Conservation (phyloP, 352 stramenopile species). For the Peronospora destructor region DNA sequence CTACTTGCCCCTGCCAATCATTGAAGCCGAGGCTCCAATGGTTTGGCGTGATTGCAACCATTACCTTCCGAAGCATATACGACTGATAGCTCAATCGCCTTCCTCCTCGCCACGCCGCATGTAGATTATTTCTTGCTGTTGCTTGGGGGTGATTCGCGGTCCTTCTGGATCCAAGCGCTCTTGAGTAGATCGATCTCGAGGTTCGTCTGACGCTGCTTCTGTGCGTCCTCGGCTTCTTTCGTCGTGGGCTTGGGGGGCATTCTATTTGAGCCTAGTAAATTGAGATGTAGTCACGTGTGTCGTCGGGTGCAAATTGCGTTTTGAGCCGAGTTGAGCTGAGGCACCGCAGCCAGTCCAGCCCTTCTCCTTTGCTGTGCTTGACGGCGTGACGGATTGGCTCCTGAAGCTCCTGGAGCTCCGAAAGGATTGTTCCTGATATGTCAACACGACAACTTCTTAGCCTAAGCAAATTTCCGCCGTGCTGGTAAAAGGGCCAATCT, state of each 20-base stretch:
- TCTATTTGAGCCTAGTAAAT: conserved; percentile 11
- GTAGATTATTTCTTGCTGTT: conserved; percentile 26
- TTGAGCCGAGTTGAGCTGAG: conserved; percentile 31
- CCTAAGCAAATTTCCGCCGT: conserved; percentile 31
- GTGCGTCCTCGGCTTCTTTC: conserved; percentile 32
- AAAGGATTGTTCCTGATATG: conserved; percentile 25
- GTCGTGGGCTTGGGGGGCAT: conserved; percentile 31
- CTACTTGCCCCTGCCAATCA: conserved; percentile 8
- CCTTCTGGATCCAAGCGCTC: conserved; percentile 54
- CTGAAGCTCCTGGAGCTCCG: conserved; percentile 28
- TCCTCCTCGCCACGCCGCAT: conserved; percentile 1
- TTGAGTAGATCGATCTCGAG: conserved; percentile 60
- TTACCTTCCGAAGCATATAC: background rate
- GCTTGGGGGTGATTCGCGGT: conserved; percentile 36
- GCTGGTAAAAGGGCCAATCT: conserved; percentile 29
- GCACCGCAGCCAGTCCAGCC: conserved; percentile 15
- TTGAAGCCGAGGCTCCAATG: conserved; percentile 4
- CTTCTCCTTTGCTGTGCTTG: conserved; percentile 13
- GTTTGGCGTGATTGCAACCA: conserved; percentile 2
- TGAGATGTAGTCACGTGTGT: conserved; percentile 19
- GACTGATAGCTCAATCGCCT: background rate
- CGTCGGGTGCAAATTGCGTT: conserved; percentile 30
- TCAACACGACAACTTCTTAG: conserved; percentile 30
- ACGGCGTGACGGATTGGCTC: conserved; percentile 33
- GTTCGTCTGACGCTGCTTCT: conserved; percentile 59